Conservation (phyloP, 495 filamentous ascomycete genomes). For the Neurospora hispaniola region DNA sequence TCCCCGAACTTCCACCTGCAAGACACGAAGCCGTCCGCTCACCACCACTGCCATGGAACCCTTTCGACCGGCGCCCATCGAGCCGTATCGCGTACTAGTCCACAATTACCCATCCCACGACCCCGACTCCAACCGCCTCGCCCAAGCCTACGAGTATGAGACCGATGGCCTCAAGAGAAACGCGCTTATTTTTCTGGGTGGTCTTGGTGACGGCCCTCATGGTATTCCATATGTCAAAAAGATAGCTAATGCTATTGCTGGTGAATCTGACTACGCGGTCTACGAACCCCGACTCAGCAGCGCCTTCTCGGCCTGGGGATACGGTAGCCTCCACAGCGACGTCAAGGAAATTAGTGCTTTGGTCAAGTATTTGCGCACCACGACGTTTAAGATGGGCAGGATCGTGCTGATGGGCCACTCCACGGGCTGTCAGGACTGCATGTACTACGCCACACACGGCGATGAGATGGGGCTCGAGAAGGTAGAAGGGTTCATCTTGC, state of each 20-base stretch:
- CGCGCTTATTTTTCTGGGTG: conserved; percentile 73
- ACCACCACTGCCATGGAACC: neutral
- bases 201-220: conserved; percentile 69
- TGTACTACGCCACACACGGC: conserved; percentile 46
- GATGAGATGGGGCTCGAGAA: conserved; percentile 18
- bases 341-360: conserved; percentile 59
- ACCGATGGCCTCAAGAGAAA: conserved; percentile 28
- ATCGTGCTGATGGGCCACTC: conserved; percentile 86
- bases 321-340: conserved; percentile 55
- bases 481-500: conserved; percentile 73
- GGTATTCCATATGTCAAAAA: conserved; percentile 56
- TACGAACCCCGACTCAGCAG: conserved; percentile 34
- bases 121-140: neutral
- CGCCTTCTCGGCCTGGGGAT: conserved; percentile 67
- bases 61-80: neutral
- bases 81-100: neutral
- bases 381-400: conserved; percentile 36
- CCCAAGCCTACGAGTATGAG: neutral
- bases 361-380: conserved; percentile 53
- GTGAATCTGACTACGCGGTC: conserved; percentile 20
- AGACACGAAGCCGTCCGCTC: neutral
- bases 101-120: neutral
- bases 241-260: conserved; percentile 43
- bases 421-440: conserved; percentile 69
- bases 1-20: neutral